Evolutionary conservation across 148 eudicot species (phyloP).

Genomic region (Cornus suecica): DNA sequence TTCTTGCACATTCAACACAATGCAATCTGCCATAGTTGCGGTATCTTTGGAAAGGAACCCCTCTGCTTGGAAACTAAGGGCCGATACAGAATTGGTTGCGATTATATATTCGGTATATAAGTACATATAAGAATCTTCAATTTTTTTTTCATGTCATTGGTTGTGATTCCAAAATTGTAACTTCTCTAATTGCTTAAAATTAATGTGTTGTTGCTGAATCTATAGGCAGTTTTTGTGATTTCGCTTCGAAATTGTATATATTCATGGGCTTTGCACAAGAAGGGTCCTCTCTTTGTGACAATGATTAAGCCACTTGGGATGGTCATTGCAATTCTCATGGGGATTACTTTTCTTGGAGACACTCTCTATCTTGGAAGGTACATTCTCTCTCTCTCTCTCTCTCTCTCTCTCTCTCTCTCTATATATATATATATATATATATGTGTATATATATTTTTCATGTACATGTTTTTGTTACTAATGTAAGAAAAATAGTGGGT

Average conservation of each 20-base stretch:
- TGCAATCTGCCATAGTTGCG: constrained; percentile 19
- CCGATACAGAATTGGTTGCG: constrained; percentile 15
- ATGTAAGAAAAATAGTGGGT: no score
- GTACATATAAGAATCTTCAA: not conserved
- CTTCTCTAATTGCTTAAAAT: no score
- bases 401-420: no score
- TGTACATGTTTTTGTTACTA: no score
- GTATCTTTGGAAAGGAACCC: constrained; percentile 18
- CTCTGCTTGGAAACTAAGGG: constrained; percentile 27
- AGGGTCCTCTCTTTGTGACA: constrained; percentile 8
- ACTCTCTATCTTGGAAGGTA: constrained; percentile 11
- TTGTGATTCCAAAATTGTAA: no score
- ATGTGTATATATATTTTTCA: no score
- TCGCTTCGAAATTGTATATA: not conserved
- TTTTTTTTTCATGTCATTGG: not conserved
- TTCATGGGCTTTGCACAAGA: not conserved
- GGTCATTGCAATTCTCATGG: not conserved
- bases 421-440: no score
- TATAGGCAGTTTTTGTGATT: not conserved
- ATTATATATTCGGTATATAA: constrained; percentile 35
- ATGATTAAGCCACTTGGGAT: constrained; percentile 11
- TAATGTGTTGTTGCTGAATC: not conserved
- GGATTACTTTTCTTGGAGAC: not conserved
- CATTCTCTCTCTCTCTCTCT: not conserved
- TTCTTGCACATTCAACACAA: constrained; percentile 25